Evolutionary conservation across 371 early-diverging fungal genomes (phyloP).

Genomic region (Coemansia sp.): DNA sequence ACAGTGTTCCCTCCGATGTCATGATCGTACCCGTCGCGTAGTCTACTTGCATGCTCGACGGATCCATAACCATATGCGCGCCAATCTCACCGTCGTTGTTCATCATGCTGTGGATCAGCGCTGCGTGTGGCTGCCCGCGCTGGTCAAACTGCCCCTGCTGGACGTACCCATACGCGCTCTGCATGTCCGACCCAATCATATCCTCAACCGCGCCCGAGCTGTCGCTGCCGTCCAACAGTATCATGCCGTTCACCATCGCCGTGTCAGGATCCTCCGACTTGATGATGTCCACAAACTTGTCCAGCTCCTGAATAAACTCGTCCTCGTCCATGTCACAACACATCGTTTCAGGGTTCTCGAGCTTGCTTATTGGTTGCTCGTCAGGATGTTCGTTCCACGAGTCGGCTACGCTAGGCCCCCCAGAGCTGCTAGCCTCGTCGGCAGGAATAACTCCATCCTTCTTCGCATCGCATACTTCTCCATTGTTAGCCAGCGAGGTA

Average conservation of each 20-base stretch:
- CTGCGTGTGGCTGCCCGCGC: slow-evolving; percentile 33
- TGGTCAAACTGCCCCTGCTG: slow-evolving; percentile 26
- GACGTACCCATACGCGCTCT: slow-evolving; percentile 26
- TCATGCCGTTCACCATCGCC: slow-evolving; percentile 35
- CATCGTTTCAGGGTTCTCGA: slow-evolving; percentile 41
- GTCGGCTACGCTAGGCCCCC: slow-evolving; percentile 1
- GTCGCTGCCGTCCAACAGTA: slow-evolving; percentile 45
- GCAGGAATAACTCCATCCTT: neutral
- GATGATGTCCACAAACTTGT: slow-evolving; percentile 49
- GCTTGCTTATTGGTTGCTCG: slow-evolving; percentile 45
- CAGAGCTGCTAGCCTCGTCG: too few species aligned
- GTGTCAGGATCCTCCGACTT: slow-evolving; percentile 45
- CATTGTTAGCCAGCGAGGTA: neutral
- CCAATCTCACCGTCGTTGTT: slow-evolving; percentile 15
- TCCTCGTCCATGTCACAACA: slow-evolving; percentile 48
- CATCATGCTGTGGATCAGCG: slow-evolving; percentile 31
- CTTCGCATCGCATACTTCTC: neutral
- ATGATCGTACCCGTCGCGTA: slow-evolving; percentile 13
- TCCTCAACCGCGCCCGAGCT: slow-evolving; percentile 38
- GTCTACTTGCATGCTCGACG: slow-evolving; percentile 44
- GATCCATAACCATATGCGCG: slow-evolving; percentile 39
- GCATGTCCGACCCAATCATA: slow-evolving; percentile 17
- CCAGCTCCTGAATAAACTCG: slow-evolving; percentile 50
- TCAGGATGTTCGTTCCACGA: slow-evolving; percentile 10
- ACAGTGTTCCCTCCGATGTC: slow-evolving; percentile 4